Evolutionary conservation across 176 grass and related monocot genomes (phyloP).

Genomic region (Carex cristatella): DNA sequence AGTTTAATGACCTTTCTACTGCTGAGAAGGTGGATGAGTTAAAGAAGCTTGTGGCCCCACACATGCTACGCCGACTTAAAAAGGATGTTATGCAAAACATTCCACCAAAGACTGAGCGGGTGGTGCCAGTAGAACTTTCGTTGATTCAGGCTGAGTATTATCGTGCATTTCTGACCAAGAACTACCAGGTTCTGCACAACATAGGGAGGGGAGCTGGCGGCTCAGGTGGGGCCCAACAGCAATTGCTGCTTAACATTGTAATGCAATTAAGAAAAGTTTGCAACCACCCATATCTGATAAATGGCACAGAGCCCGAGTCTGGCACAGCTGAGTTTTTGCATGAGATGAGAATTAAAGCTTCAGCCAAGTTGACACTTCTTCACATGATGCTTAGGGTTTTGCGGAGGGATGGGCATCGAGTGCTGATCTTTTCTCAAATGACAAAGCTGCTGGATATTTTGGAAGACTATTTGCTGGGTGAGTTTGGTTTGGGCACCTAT

Average conservation of each 20-base stretch:
- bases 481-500: conserved; percentile 85
- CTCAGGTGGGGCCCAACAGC: conserved; percentile 32
- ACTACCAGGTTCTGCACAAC: conserved; percentile 86
- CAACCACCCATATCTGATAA: conserved; percentile 98
- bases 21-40: conserved; percentile 95
- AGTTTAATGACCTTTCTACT: conserved; percentile 93
- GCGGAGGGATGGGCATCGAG: conserved; percentile 76
- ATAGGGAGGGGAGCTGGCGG: conserved; percentile 67
- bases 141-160: conserved; percentile 98
- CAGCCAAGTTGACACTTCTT: conserved; percentile 77
- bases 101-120: conserved; percentile 89
- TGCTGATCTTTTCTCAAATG: conserved; percentile 99
- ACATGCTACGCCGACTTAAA: conserved; percentile 93
- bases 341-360: conserved; percentile 98
- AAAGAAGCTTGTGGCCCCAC: conserved; percentile 98
- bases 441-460: conserved; percentile 98
- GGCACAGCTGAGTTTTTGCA: conserved; percentile 85
- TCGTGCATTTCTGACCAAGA: conserved; percentile 95
- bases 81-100: conserved; percentile 99
- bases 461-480: conserved; percentile 82
- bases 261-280: conserved; percentile 99
- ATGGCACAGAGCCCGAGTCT: conserved; percentile 94
- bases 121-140: conserved; percentile 92
- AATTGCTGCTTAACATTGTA: conserved; percentile 95
- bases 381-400: conserved; percentile 96